Conservation (phyloP, 768 basidiomycete species). For the Imleria badia region DNA sequence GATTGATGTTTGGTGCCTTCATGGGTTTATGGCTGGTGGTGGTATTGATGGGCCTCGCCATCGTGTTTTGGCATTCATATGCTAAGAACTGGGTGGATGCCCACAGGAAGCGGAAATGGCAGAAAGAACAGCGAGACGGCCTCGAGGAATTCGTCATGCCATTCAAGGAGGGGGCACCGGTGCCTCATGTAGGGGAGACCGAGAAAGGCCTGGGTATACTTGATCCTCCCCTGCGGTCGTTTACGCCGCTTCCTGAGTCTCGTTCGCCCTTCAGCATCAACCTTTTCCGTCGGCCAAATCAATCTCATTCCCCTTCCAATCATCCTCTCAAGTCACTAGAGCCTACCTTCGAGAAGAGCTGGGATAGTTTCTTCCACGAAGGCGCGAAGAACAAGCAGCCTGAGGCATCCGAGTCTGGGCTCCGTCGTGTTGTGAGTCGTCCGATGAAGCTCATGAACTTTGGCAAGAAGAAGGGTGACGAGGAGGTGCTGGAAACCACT, state of each 20-base stretch:
- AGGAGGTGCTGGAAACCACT: conserved; percentile 24
- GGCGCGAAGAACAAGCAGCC: conserved; percentile 16
- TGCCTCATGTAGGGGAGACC: conserved; percentile 21
- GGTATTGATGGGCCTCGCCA: conserved; percentile 70
- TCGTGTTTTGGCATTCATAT: conserved; percentile 75
- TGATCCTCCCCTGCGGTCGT: conserved; percentile 40
- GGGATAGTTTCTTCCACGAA: conserved; percentile 45
- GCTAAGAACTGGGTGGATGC: conserved; percentile 47
- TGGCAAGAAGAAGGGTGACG: conserved; percentile 40
- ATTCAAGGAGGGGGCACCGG: conserved; percentile 14
- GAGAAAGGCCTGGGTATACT: conserved; percentile 22
- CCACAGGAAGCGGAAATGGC: conserved; percentile 49
- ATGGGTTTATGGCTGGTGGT: conserved; percentile 82
- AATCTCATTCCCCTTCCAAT: conserved; percentile 24
- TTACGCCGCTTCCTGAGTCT: conserved; percentile 50
- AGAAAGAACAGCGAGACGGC: conserved; percentile 49
- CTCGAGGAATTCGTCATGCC: conserved; percentile 43
- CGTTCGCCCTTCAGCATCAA: conserved; percentile 31
- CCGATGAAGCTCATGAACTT: conserved; percentile 46
- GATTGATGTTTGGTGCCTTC: conserved; percentile 81
- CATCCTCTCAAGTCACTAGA: conserved; percentile 28
- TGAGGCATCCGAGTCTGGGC: conserved; percentile 27
- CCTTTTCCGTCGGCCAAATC: conserved; percentile 40
- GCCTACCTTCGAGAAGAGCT: conserved; percentile 40
- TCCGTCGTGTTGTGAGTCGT: conserved; percentile 26